Evolutionary conservation across 176 grass and related monocot species (phyloP).

Genomic region (Tillandsia fasciculata): DNA sequence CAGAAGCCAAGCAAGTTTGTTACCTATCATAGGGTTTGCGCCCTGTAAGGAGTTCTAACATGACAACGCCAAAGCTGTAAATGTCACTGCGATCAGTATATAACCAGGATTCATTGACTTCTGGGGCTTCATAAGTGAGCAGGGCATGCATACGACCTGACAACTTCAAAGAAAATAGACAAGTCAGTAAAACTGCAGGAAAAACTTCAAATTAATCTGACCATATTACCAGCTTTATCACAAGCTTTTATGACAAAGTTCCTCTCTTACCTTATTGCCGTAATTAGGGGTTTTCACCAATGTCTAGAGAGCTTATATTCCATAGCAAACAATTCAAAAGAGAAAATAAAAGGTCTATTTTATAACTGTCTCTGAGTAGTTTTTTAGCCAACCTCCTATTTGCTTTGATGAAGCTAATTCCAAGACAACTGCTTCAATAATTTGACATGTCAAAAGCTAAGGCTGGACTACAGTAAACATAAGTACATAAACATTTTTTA

Average conservation of each 20-base stretch:
- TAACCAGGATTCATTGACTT: slow-evolving; percentile 67
- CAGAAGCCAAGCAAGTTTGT: not conserved
- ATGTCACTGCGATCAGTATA: slow-evolving; percentile 81
- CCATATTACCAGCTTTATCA: no score
- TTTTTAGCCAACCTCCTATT: not conserved
- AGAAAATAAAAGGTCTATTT: no score
- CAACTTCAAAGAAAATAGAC: slow-evolving; percentile 42
- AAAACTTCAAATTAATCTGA: not conserved
- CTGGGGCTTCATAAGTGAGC: slow-evolving; percentile 83
- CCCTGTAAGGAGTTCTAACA: slow-evolving; percentile 95
- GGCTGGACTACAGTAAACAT: not conserved
- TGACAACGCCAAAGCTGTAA: slow-evolving; percentile 91
- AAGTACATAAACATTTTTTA: not conserved
- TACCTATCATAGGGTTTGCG: slow-evolving; percentile 88
- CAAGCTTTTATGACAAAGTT: no score
- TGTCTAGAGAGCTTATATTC: no score
- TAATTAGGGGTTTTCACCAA: no score
- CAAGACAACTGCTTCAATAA: not conserved
- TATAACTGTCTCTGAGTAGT: not conserved
- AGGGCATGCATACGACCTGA: slow-evolving; percentile 51
- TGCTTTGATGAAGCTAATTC: not conserved
- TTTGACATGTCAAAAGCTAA: not conserved
- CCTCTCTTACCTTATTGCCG: no score
- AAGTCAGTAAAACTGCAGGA: slow-evolving; percentile 12
- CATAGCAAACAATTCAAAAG: no score